Base-by-base conservation (phyloP, 805 yeast species). In the Barnettozyma siamensis region DNA sequence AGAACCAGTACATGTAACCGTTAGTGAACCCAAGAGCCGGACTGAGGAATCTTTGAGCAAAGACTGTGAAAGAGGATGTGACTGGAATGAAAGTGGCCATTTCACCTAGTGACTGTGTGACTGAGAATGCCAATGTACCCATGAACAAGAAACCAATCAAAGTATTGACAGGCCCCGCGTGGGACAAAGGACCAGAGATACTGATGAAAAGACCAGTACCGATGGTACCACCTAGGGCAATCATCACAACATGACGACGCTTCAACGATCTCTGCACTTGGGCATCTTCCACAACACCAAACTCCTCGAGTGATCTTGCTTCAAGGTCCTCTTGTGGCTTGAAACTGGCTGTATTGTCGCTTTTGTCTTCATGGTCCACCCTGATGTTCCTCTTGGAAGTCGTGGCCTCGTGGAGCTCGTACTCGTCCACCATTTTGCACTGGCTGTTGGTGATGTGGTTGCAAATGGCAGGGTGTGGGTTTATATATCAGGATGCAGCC, bases 11-110 rank as follows among this genome's bases (percentile, higher is more conserved):
- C 65, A 75, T 66, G 72, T 83, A 81, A 40, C 85, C 84, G 44
- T 75, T 77, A 24, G 88, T 79, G 32, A 79, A 83, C 42, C 89
- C 91, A 31, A 80, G 59, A 7, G 88, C 76, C n/a, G 81, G 83
- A 5, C 83, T 76, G 24, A 80, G 59, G 66, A 81, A 83, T 51
- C 83, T 67, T 11, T 82, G 68, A n/a, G 80, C 71, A 57, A 82
- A 83, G 35, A 79, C 84, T 24, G 83, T 75, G 62, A 82, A 80
- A 0, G 87, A 79, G 1, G 78, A 69, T 5, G 81, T 66, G 32
- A 80, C 75, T 8, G 89, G 89, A 15, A 83, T 78, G 49, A 72
- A 79, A 9, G 88, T 82, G 38, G 88, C 88, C 89, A 83, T 80
- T 60, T 83, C 91, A 54, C 88, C 89, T 42, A 83, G 64, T 4